A percentile compares a stretch with the other conserved stretches of the same genome.
phyloP scores from a whole-genome alignment of 164 flowering plant genomes.

The Stephania yunnanensis region DNA sequence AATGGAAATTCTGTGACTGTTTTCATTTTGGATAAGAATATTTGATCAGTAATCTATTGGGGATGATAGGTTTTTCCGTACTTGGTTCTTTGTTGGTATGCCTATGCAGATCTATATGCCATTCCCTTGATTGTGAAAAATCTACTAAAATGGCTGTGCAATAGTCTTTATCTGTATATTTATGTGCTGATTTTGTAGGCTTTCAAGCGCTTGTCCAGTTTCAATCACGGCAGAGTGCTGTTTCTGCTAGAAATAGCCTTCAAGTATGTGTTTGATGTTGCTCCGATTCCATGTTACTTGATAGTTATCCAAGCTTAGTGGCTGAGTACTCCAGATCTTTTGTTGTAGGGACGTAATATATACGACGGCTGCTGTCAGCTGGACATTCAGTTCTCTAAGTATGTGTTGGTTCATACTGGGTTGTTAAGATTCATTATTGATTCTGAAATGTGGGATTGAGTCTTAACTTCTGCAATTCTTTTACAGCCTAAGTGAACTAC shows the following conservation, averaged over 20 bases:
- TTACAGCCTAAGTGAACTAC: slow-evolving; percentile 86
- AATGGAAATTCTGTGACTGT: background rate
- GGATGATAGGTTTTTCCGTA: background rate
- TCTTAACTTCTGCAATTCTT: slow-evolving; percentile 11
- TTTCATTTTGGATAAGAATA: background rate
- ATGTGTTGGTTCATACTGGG: slow-evolving; percentile 17
- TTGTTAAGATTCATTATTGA: background rate
- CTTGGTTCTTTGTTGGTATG: background rate
- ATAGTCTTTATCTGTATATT: background rate
- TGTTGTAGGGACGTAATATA: slow-evolving; percentile 81
- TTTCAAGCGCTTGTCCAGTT: slow-evolving; percentile 95
- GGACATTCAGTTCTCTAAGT: slow-evolving; percentile 97
- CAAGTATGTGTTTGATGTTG: slow-evolving; percentile 43
- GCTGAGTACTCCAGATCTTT: slow-evolving; percentile 6
- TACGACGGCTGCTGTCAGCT: slow-evolving; percentile 99
- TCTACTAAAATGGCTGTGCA: background rate
- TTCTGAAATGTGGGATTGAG: background rate
- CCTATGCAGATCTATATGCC: slow-evolving; percentile 7
- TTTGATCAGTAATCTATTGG: background rate
- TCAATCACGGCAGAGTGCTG: slow-evolving; percentile 73
- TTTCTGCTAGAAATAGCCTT: slow-evolving; percentile 68
- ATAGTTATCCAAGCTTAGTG: background rate
- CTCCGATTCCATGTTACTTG: background rate
- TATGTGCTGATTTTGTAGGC: slow-evolving; percentile 39
- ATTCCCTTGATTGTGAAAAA: slow-evolving; percentile 3